Base-by-base conservation (phyloP, 768 basidiomycete species). In the Xerocomellus amylosporus region DNA sequence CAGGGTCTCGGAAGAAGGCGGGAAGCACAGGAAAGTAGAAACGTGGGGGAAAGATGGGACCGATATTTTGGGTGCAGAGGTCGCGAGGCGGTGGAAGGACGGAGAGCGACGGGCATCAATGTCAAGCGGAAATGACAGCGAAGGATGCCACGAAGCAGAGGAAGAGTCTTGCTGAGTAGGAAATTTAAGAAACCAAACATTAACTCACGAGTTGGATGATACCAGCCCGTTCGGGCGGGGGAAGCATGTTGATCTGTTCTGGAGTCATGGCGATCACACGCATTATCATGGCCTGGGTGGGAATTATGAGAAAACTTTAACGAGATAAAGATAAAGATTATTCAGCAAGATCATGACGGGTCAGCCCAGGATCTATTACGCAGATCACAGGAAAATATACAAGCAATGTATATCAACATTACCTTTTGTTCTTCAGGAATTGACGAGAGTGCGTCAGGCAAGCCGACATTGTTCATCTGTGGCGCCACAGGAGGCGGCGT, bases 211-310 rank as follows among this genome's bases (percentile, higher is more conserved):
- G 75, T 72, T 93, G 90, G 61, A 93, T 80, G 60, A 93, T 86
- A 33, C 83, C 89, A 12, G 83, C 79, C 26, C 88, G 78, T 62
- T 95, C 92, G 5, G 77, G 72, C 2, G 86, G 84, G 10, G 90
- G 87, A 34, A 96, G 72, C 58, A 77, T 75, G 46, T 84, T 82
- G 54, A 97, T 86, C 67, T 97, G 90, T 37, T 91, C 92, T 2
- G 86, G 83, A 1, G 90, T 88, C 85, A 98, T 88, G 34, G 81
- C 75, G 51, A 94, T 64, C 3, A 95, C 86, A 49, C 86, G 86
- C 73, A 89, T 78, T 36, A 95, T 84, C 71, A 92, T 82, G 37
- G 81, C 81, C 87, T 86, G 55, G 13, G 54, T 33, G 46, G 26
- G n/a, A 19, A 19, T 42, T 12, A 39, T 68, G 56, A 62, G 60